phyloP scores from a whole-genome alignment of 1,284 basidiomycete species.

The Boletus sp. region DNA sequence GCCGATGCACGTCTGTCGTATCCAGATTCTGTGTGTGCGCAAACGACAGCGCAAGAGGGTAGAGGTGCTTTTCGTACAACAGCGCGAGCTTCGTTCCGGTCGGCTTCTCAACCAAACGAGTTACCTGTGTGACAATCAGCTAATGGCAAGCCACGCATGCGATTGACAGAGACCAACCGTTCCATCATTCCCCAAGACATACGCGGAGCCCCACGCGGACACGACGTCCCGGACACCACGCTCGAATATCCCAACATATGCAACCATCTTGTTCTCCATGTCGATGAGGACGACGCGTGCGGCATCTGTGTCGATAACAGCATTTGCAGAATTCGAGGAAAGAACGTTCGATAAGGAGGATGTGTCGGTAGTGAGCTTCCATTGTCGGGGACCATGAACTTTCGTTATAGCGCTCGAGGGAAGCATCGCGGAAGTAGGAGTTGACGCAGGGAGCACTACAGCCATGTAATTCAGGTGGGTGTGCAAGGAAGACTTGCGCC shows the following conservation, averaged over 20 bases:
- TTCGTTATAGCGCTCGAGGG: slow-evolving; percentile 55
- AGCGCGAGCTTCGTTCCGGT: slow-evolving; percentile 78
- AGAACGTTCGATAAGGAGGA: slow-evolving; percentile 58
- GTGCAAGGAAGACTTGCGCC: slow-evolving; percentile 66
- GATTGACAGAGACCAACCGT: slow-evolving; percentile 43
- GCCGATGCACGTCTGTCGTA: slow-evolving; percentile 81
- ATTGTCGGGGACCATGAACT: slow-evolving; percentile 16
- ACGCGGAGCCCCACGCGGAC: slow-evolving; percentile 76
- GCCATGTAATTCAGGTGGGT: slow-evolving; percentile 80
- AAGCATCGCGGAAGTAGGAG: slow-evolving; percentile 22
- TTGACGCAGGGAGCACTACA: slow-evolving; percentile 68
- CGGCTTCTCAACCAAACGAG: slow-evolving; percentile 73
- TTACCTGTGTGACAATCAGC: slow-evolving; percentile 44
- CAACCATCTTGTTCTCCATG: slow-evolving; percentile 88
- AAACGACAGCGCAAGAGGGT: slow-evolving; percentile 70
- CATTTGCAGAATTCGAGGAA: slow-evolving; percentile 58
- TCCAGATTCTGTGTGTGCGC: slow-evolving; percentile 76
- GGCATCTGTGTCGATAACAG: slow-evolving; percentile 54
- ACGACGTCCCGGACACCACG: slow-evolving; percentile 79
- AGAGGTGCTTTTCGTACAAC: slow-evolving; percentile 75
- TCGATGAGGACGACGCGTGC: slow-evolving; percentile 90
- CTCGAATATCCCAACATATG: slow-evolving; percentile 75
- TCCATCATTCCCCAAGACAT: slow-evolving; percentile 73
- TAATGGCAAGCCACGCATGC: background rate
- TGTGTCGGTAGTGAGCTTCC: slow-evolving; percentile 19